Percentiles rank a stretch among this genome's conserved stretches.
phyloP scores from a whole-genome alignment of 2,329 filamentous ascomycete species.

The Furcasterigmium furcatum region DNA sequence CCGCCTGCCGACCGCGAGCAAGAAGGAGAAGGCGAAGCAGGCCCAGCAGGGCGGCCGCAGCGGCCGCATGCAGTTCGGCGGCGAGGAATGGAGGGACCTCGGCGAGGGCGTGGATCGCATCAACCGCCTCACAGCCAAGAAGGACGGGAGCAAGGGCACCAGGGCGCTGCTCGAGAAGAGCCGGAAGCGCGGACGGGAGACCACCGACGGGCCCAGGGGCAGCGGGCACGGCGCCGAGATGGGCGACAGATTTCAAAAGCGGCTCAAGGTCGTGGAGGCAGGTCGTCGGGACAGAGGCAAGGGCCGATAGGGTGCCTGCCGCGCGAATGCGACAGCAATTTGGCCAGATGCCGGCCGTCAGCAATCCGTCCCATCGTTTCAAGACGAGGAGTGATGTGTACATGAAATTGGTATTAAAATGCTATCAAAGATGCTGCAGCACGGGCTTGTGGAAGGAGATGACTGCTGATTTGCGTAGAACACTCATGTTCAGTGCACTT shows the following conservation, averaged over 20 bases:
- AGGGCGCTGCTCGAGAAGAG: conserved; percentile 74
- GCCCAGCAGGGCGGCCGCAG: conserved; percentile 45
- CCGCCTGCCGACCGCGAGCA: conserved; percentile 79
- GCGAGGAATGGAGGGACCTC: conserved; percentile 88
- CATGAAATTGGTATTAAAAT: no score
- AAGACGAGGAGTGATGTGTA: no score
- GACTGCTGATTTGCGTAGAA: no score
- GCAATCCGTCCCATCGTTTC: no score
- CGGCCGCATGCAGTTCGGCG: conserved; percentile 69
- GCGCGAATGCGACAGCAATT: no score
- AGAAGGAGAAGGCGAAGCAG: conserved; percentile 77
- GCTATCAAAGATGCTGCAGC: no score
- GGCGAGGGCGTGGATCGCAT: conserved; percentile 86
- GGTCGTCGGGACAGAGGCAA: conserved; percentile 40
- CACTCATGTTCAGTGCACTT: no score
- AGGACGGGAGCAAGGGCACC: conserved; percentile 51
- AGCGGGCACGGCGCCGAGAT: conserved; percentile 57
- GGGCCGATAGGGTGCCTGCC: conserved; percentile 23
- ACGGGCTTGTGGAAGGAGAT: no score
- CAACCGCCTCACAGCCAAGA: conserved; percentile 73
- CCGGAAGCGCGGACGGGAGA: conserved; percentile 73
- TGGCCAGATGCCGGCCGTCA: no score
- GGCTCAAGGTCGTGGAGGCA: conserved; percentile 52
- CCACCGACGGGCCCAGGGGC: conserved; percentile 64
- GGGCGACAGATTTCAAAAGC: conserved; percentile 73